Percentiles rank a stretch among this genome's conserved stretches.
Conservation (phyloP, 2,329 filamentous ascomycete species). For the Xylariales sp. region DNA sequence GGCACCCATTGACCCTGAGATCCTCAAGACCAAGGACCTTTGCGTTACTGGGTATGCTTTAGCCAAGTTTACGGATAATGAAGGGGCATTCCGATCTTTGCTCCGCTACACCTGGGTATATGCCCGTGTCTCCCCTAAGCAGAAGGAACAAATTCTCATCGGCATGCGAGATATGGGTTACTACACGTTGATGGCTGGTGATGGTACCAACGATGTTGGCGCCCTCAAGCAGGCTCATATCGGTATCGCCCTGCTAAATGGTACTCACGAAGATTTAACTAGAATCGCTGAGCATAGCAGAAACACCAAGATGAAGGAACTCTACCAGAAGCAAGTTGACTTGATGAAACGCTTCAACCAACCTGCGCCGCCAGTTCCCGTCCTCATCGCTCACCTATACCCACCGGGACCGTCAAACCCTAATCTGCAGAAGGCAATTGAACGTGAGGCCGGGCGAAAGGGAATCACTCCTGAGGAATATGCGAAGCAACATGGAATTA, state of each 20-base stretch:
- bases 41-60: constrained; percentile 95
- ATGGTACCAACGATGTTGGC: constrained; percentile 97
- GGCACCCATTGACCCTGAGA: constrained; percentile 73
- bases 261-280: constrained; percentile 82
- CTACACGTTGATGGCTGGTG: constrained; percentile 97
- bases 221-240: constrained; percentile 97
- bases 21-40: constrained; percentile 81
- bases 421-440: constrained; percentile 88
- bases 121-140: constrained; percentile 94
- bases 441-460: constrained; percentile 79
- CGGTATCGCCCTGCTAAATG: constrained; percentile 92
- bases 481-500: constrained; percentile 46
- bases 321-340: constrained; percentile 92
- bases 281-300: constrained; percentile 91
- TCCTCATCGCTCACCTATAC: constrained; percentile 88
- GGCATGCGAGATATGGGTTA: constrained; percentile 96
- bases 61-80: constrained; percentile 73
- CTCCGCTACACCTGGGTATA: constrained; percentile 95
- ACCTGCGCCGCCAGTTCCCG: constrained; percentile 84
- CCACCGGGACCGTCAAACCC: constrained; percentile 87
- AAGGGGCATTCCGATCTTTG: constrained; percentile 65
- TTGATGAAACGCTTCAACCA: constrained; percentile 97
- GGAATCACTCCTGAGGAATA: constrained; percentile 59
- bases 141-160: constrained; percentile 97
- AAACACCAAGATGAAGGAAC: constrained; percentile 95